These are phyloP conservation scores for Saccharomycopsis malanga DNA, from an alignment of 805 yeast species.

Conservation along the genomic window DNA sequence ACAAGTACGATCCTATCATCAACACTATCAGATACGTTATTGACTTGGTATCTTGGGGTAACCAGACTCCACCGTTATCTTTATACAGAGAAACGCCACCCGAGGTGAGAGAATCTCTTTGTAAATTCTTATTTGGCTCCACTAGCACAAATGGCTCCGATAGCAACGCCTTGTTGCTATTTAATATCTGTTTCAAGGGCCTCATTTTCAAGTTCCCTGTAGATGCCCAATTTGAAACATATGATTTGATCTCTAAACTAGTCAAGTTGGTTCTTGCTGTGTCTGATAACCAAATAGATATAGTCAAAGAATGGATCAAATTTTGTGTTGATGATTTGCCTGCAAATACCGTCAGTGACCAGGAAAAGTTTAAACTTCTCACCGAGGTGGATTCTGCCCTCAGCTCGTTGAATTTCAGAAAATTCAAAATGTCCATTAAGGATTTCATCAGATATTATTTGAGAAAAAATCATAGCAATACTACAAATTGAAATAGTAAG, in stretches of 20 bases:
- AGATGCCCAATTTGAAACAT: conserved; percentile 67
- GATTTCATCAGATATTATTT: conserved; percentile 82
- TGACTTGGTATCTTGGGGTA: conserved; percentile 82
- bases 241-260: conserved; percentile 61
- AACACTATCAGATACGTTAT: conserved; percentile 69
- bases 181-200: conserved; percentile 52
- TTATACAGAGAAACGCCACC: conserved; percentile 48
- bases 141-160: conserved; percentile 21
- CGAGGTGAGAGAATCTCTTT: conserved; percentile 44
- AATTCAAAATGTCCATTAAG: conserved; percentile 62
- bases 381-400: conserved; percentile 52
- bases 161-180: conserved; percentile 28
- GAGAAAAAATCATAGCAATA: conserved; percentile 50
- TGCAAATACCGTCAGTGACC: conserved; percentile 50
- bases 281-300: conserved; percentile 31
- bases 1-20: conserved; percentile 64
- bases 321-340: conserved; percentile 53
- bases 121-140: conserved; percentile 34
- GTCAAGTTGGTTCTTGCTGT: conserved; percentile 47
- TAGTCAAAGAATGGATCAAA: conserved; percentile 51
- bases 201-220: conserved; percentile 63
- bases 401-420: conserved; percentile 60
- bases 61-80: conserved; percentile 72
- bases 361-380: conserved; percentile 61
- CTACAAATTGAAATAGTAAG: no score